Percentiles rank a stretch among this genome's conserved stretches.
These are phyloP conservation scores for Ophiocordyceps camponoti-leonardi DNA, from an alignment of 2,329 filamentous ascomycete species.

Conservation along the genomic window DNA sequence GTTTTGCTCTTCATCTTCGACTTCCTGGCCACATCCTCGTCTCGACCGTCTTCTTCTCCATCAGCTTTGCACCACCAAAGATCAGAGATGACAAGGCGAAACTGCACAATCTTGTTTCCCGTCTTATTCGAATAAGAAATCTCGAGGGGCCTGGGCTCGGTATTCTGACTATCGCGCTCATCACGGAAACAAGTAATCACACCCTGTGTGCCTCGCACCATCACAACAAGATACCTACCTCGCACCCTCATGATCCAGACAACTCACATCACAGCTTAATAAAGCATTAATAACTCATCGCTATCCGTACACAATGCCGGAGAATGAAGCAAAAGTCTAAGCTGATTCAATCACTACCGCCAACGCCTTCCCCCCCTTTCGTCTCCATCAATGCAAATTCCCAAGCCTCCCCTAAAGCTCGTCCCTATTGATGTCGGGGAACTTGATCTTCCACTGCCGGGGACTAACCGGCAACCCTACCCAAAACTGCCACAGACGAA, in stretches of 20 bases:
- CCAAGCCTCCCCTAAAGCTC: constrained; percentile 23
- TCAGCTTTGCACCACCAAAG: too few relatives aligned
- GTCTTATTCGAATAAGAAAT: too few relatives aligned
- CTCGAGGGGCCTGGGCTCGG: too few relatives aligned
- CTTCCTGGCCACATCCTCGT: too few relatives aligned
- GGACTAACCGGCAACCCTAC: constrained; percentile 33
- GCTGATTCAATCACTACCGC: not conserved
- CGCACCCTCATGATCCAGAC: not conserved
- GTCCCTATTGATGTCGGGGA: constrained; percentile 24
- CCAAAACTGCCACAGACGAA: constrained; percentile 30
- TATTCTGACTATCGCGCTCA: too few relatives aligned
- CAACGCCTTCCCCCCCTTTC: not conserved
- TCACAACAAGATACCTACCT: not conserved
- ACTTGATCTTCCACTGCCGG: constrained; percentile 27
- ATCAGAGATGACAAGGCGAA: too few relatives aligned
- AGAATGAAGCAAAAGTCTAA: not conserved
- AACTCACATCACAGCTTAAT: not conserved
- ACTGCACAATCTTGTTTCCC: too few relatives aligned
- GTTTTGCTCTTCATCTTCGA: too few relatives aligned
- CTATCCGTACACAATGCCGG: not conserved
- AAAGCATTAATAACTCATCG: not conserved
- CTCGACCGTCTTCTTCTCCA: too few relatives aligned
- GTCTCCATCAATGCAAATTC: not conserved
- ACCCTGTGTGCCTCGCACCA: too few relatives aligned
- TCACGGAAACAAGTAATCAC: too few relatives aligned